phyloP scores from a whole-genome alignment of 179 eudicot genomes.

The Heliamphora ciliata region DNA sequence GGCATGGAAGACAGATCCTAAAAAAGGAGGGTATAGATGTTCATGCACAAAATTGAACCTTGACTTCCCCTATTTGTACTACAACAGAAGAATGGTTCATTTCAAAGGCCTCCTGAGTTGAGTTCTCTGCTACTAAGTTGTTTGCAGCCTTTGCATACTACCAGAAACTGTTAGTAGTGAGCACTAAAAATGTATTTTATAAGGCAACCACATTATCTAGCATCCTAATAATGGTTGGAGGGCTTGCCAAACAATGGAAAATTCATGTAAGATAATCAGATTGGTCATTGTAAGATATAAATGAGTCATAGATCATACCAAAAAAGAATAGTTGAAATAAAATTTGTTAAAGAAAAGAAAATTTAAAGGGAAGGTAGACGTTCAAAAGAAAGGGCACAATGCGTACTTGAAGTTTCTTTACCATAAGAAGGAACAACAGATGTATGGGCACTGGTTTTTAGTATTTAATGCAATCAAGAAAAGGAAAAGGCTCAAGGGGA shows the following conservation, averaged over 20 bases:
- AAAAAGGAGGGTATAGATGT: neutral
- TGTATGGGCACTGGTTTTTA: no score
- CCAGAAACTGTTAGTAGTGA: no score
- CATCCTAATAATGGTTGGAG: neutral
- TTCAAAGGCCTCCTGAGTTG: neutral
- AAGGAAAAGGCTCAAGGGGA: no score
- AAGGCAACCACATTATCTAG: no score
- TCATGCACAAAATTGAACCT: neutral
- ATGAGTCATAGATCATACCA: neutral
- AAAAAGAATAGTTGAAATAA: neutral
- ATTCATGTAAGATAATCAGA: neutral
- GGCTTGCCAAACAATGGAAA: neutral
- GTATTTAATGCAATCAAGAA: no score
- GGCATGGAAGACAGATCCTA: neutral
- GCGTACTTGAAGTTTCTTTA: no score
- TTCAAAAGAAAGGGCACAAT: no score
- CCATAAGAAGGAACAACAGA: no score
- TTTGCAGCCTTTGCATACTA: neutral
- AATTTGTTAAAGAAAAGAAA: neutral
- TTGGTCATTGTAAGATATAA: neutral
- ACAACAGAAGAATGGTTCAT: neutral
- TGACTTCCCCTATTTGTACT: constrained; percentile 6
- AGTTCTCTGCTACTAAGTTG: neutral
- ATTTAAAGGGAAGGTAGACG: neutral
- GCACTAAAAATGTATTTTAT: no score